A percentile compares a stretch with the other conserved stretches of the same genome.
Evolutionary conservation across 768 basidiomycete genomes (phyloP).

Genomic region (Lactifluus piperatus): DNA sequence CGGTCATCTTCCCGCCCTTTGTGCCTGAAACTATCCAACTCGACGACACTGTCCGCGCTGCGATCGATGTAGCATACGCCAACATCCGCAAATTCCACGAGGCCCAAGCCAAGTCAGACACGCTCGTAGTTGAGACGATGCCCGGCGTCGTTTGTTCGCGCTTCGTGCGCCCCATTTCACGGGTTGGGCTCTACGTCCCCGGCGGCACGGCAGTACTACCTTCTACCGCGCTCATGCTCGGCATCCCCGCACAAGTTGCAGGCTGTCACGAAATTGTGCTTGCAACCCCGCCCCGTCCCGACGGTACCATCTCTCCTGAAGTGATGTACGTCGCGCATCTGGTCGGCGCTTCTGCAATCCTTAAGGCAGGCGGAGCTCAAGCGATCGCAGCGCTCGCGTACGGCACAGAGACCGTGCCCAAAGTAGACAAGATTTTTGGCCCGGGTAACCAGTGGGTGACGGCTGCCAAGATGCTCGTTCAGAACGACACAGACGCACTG

Average conservation of each 20-base stretch:
- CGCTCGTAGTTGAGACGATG: conserved; percentile 89
- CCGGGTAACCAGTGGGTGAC: conserved; percentile 99
- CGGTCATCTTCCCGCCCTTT: conserved; percentile 76
- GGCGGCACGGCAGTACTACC: conserved; percentile 96
- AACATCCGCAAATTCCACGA: conserved; percentile 91
- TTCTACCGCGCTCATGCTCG: conserved; percentile 96
- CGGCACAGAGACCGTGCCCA: conserved; percentile 89
- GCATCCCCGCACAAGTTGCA: conserved; percentile 95
- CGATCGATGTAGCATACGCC: conserved; percentile 84
- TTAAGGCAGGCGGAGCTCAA: conserved; percentile 95
- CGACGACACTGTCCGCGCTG: conserved; percentile 53
- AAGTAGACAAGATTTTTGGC: conserved; percentile 99
- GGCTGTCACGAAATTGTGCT: conserved; percentile 88
- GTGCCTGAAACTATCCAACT: conserved; percentile 52
- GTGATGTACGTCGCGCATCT: conserved; percentile 94
- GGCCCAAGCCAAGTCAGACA: conserved; percentile 66
- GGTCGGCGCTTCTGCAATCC: conserved; percentile 81
- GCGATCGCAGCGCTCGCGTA: conserved; percentile 95
- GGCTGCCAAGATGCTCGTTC: conserved; percentile 98
- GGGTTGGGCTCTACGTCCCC: conserved; percentile 94
- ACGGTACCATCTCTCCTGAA: conserved; percentile 92
- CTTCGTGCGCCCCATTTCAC: conserved; percentile 89
- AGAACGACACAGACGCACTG: conserved; percentile 94
- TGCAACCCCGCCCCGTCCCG: conserved; percentile 90
- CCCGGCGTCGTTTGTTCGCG: conserved; percentile 95